Evolutionary conservation across 441 rosid species (phyloP).

Genomic region (Pelargonium myrrhifolium): DNA sequence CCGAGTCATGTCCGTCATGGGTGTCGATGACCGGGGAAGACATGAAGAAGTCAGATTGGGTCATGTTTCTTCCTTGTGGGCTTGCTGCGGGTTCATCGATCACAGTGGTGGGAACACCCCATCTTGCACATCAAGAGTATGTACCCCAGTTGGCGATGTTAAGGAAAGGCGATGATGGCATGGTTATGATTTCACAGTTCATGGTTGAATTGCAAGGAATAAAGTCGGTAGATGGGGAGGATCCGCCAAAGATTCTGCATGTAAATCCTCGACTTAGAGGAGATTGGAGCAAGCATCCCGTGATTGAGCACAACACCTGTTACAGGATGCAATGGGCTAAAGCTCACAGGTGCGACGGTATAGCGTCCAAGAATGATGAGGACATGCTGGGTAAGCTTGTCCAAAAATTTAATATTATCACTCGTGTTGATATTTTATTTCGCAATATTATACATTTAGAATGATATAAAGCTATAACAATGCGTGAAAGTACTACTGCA

Average conservation of each 20-base stretch:
- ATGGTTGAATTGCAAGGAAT: slow-evolving; percentile 91
- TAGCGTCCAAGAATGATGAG: slow-evolving; percentile 63
- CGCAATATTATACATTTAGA: not conserved
- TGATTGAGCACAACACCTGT: slow-evolving; percentile 94
- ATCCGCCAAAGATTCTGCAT: slow-evolving; percentile 90
- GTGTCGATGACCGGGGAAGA: slow-evolving; percentile 61
- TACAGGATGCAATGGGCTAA: slow-evolving; percentile 98
- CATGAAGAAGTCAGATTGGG: slow-evolving; percentile 45
- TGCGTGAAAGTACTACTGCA: not conserved
- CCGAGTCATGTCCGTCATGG: slow-evolving; percentile 79
- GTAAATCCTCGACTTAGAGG: slow-evolving; percentile 87
- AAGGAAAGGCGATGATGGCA: slow-evolving; percentile 40
- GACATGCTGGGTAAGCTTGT: slow-evolving; percentile 64
- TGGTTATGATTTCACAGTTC: slow-evolving; percentile 81
- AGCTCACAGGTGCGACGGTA: slow-evolving; percentile 91
- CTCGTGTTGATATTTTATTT: not conserved
- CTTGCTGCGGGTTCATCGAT: slow-evolving; percentile 87
- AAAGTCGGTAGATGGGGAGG: slow-evolving; percentile 88
- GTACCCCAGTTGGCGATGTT: slow-evolving; percentile 58
- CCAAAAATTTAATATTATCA: slow-evolving; percentile 4
- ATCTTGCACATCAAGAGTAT: slow-evolving; percentile 65
- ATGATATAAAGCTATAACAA: not conserved
- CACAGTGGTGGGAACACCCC: slow-evolving; percentile 86
- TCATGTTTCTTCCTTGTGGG: slow-evolving; percentile 94
- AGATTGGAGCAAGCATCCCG: slow-evolving; percentile 80